Conservation (phyloP, 495 filamentous ascomycete genomes). For the Aspergillus affinis region DNA sequence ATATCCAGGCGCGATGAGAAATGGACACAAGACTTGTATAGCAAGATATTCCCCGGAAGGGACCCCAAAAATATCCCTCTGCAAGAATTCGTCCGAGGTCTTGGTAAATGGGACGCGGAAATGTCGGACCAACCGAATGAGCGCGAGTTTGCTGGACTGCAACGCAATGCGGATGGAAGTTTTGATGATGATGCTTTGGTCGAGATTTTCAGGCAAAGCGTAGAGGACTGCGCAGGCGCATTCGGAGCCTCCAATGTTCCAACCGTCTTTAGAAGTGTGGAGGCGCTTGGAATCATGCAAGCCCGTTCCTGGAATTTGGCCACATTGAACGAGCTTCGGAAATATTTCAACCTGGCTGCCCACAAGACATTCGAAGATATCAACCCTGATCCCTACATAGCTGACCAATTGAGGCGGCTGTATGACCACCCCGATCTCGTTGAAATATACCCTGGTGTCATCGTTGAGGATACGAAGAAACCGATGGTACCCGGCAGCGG, state of each 20-base stretch:
- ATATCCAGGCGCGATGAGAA: constrained; percentile 70
- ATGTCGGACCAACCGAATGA: constrained; percentile 62
- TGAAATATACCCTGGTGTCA: constrained; percentile 79
- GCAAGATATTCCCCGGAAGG: constrained; percentile 56
- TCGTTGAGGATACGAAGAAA: constrained; percentile 77
- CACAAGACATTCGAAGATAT: constrained; percentile 83
- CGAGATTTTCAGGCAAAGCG: constrained; percentile 60
- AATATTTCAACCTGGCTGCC: constrained; percentile 72
- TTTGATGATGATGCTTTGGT: constrained; percentile 70
- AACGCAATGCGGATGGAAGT: constrained; percentile 57
- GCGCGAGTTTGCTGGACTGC: constrained; percentile 62
- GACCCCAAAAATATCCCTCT: constrained; percentile 50
- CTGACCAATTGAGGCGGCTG: constrained; percentile 66
- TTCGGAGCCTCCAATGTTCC: constrained; percentile 78
- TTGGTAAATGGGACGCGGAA: constrained; percentile 57
- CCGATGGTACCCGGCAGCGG: constrained; percentile 76
- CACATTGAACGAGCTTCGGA: constrained; percentile 83
- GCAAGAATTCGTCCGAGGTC: constrained; percentile 56
- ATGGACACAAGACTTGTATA: constrained; percentile 69
- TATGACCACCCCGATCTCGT: constrained; percentile 80
- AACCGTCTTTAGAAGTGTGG: constrained; percentile 66
- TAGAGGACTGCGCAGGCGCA: constrained; percentile 58
- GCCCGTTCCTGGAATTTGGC: constrained; percentile 79
- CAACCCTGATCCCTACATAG: constrained; percentile 74
- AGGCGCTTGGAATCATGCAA: constrained; percentile 85